These are phyloP conservation scores for Aspergillus quadricinctus DNA, from an alignment of 2,329 filamentous ascomycete species.

Conservation along the genomic window DNA sequence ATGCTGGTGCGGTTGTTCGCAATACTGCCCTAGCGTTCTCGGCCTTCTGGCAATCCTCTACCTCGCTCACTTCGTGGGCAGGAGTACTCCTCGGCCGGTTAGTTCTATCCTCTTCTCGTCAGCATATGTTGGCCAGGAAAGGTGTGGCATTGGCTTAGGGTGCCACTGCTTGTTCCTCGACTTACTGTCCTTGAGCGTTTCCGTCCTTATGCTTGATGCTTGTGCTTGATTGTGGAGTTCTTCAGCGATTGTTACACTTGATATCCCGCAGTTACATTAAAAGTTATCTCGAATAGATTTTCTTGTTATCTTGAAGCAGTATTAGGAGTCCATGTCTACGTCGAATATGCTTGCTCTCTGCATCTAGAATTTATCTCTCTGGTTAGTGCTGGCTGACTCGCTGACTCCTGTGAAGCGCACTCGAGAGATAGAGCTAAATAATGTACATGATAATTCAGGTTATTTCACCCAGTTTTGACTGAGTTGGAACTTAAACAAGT, in stretches of 20 bases:
- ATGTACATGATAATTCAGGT: no score
- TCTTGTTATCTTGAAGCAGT: neutral
- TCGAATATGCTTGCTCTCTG: no score
- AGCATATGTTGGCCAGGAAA: constrained; percentile 13
- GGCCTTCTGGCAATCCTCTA: constrained; percentile 8
- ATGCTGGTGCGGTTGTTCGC: neutral
- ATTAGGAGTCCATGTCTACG: no score
- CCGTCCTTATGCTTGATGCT: constrained; percentile 3
- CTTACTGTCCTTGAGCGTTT: neutral
- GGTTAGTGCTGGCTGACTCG: no score
- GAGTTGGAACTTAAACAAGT: no score
- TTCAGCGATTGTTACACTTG: neutral
- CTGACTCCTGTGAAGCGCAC: no score
- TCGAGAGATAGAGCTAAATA: no score
- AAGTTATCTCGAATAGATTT: neutral
- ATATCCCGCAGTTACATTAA: neutral
- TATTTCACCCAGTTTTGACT: no score
- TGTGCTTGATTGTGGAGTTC: constrained; percentile 1
- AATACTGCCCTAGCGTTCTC: constrained; percentile 3
- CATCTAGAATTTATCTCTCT: no score
- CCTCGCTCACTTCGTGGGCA: constrained; percentile 11
- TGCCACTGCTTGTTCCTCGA: neutral
- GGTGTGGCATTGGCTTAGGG: constrained; percentile 13
- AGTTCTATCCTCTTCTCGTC: constrained; percentile 13
- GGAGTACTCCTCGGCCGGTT: constrained; percentile 10